Conservation (phyloP, 345 rosid genomes). For the Aquilaria yunnanensis region DNA sequence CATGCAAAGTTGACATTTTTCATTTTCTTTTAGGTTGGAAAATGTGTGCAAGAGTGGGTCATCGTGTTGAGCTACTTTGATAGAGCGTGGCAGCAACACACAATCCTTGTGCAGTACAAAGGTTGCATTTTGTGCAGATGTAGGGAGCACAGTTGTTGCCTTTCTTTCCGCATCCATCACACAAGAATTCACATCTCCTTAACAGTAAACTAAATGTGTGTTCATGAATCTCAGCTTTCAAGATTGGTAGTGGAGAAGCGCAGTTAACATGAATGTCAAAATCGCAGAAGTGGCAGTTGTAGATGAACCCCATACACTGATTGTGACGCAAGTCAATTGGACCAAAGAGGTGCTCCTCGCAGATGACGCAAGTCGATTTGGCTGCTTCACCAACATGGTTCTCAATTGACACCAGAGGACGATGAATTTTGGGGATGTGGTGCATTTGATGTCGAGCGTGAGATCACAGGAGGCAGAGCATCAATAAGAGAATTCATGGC, state of each 20-base stretch:
- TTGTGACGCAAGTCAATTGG: conserved; percentile 10
- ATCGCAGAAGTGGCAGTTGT: conserved; percentile 12
- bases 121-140: background rate
- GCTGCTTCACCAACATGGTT: background rate
- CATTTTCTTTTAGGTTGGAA: too few species aligned
- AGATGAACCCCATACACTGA: conserved; percentile 4
- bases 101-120: conserved; percentile 4
- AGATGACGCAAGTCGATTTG: conserved; percentile 4
- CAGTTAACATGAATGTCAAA: conserved; percentile 11
- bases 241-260: too few species aligned
- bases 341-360: conserved; percentile 8
- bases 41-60: conserved; percentile 11
- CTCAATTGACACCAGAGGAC: background rate
- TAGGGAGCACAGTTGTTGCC: background rate
- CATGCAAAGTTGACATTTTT: background rate
- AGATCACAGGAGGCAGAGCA: too few species aligned
- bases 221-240: background rate
- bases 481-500: too few species aligned
- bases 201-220: conserved; percentile 9
- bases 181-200: background rate
- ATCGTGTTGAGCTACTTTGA: conserved; percentile 4
- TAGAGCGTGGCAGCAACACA: background rate
- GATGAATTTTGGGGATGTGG: too few species aligned
- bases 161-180: conserved; percentile 8
- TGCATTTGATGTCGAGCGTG: too few species aligned